phyloP scores from a whole-genome alignment of 495 filamentous ascomycete species.

The Lasiosphaeriaceae sp. region DNA sequence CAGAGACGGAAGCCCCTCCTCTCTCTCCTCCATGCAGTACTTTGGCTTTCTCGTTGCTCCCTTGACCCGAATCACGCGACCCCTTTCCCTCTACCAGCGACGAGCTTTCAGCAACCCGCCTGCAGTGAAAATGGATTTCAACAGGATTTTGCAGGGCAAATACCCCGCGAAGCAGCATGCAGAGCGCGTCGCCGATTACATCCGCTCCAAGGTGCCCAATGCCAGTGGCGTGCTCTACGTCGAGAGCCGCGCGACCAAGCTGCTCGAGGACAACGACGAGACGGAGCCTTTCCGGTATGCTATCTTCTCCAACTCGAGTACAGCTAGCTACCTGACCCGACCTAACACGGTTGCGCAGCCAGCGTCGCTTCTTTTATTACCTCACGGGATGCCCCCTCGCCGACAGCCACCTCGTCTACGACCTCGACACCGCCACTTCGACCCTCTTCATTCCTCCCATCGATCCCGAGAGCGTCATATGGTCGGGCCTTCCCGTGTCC shows the following conservation, averaged over 20 bases:
- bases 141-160: slow-evolving; percentile 56
- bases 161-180: slow-evolving; percentile 96
- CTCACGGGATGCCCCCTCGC: slow-evolving; percentile 80
- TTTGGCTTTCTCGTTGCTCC: background rate
- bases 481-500: slow-evolving; percentile 84
- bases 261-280: slow-evolving; percentile 82
- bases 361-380: slow-evolving; percentile 94
- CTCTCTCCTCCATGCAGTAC: background rate
- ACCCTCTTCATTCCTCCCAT: slow-evolving; percentile 92
- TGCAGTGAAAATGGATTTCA: slow-evolving; percentile 26
- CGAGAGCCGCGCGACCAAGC: slow-evolving; percentile 72
- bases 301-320: background rate
- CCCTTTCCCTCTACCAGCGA: background rate
- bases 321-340: background rate
- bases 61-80: background rate
- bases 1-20: background rate
- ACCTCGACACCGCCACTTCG: slow-evolving; percentile 63
- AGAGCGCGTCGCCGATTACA: slow-evolving; percentile 71
- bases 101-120: background rate
- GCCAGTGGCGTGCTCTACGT: slow-evolving; percentile 73
- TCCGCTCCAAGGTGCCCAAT: slow-evolving; percentile 56
- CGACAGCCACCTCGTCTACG: slow-evolving; percentile 79
- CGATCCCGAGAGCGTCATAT: slow-evolving; percentile 87
- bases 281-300: slow-evolving; percentile 68
- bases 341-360: slow-evolving; percentile 43